Evolutionary conservation across 1,284 basidiomycete species (phyloP).

Genomic region (Boletus coffeatus): DNA sequence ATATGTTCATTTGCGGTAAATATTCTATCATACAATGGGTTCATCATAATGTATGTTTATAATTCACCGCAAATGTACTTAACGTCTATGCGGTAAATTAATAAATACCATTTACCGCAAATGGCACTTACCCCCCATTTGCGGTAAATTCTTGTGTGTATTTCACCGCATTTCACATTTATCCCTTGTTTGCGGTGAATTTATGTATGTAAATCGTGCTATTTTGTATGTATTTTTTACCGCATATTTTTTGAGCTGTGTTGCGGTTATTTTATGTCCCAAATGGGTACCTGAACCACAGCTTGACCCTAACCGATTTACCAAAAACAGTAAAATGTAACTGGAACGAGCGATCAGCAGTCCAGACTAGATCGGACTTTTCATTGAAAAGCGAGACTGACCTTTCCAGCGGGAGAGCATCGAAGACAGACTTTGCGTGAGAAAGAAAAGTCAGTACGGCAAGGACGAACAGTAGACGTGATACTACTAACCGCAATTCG

Average conservation of each 20-base stretch:
- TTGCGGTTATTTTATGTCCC: too few species aligned
- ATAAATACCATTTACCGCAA: background rate
- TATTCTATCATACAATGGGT: too few species aligned
- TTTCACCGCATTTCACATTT: background rate
- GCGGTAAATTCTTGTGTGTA: background rate
- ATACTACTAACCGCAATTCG: slow-evolving; percentile 39
- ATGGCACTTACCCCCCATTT: background rate
- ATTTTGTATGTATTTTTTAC: background rate
- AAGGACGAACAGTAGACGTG: background rate
- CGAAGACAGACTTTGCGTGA: slow-evolving; percentile 37
- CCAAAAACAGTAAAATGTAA: slow-evolving; percentile 28
- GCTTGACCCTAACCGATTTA: too few species aligned
- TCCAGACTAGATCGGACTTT: background rate
- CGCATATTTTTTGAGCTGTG: background rate
- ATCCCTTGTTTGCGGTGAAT: too few species aligned
- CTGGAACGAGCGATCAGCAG: slow-evolving; percentile 17
- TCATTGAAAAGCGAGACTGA: slow-evolving; percentile 8
- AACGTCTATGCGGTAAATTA: too few species aligned
- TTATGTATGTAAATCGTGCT: too few species aligned
- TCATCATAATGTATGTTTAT: too few species aligned
- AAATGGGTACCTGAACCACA: too few species aligned
- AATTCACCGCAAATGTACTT: too few species aligned
- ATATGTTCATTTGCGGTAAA: too few species aligned
- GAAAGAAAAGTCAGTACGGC: background rate
- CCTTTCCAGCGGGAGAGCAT: slow-evolving; percentile 42